Base-by-base conservation (phyloP, 2,329 filamentous ascomycete species). In the Ustulina deusta region DNA sequence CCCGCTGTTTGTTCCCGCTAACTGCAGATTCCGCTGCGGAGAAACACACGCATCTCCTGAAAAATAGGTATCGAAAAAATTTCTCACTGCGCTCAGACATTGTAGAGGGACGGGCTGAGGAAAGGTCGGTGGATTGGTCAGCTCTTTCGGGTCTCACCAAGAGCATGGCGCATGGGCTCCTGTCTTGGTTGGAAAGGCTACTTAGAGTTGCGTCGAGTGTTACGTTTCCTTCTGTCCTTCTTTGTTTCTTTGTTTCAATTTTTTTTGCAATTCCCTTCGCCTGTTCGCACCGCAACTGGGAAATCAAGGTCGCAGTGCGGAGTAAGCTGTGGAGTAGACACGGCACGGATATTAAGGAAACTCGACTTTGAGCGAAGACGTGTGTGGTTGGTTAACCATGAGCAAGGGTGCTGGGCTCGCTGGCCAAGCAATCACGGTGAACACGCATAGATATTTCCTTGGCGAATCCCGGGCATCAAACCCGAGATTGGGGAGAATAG, bases 261-360 rank as follows among this genome's bases (percentile, higher is more conserved):
- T 15, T 48, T 63, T 67, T 66, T 63, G 60, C 48, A 57, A 58
- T 54, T 69, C 57, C 42, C 36, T 57, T 64, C 60, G 32, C 42
- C 63, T 27, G 32, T 27, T 44, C 32, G 25, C 57, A 59, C 64
- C 61, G 38, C 49, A 67, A 56, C 25, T 52, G 48, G 56, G 60
- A 68, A 59, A 58, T 59, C 48, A 67, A 48, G 58, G 65, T 70
- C 63, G 59, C 62, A 63, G 54, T 71, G 69, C 69, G 69, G 69
- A 71, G 69, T 68, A 69, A 63, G 54, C 52, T 66, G 66, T 70
- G 68, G 68, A 70, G 66, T 66, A 69, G 63, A 66, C 65, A 70
- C 68, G 68, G 68, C 68, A 68, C 68, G 68, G 68, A 68, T 70
- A 65, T 70, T 59, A 68, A 56, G 49, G 59, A 57, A 55, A 52